Evolutionary conservation across 2,329 filamentous ascomycete genomes (phyloP), one percentile per base, ranked within the genome.

Genomic region (Fusarium stilboides): DNA sequence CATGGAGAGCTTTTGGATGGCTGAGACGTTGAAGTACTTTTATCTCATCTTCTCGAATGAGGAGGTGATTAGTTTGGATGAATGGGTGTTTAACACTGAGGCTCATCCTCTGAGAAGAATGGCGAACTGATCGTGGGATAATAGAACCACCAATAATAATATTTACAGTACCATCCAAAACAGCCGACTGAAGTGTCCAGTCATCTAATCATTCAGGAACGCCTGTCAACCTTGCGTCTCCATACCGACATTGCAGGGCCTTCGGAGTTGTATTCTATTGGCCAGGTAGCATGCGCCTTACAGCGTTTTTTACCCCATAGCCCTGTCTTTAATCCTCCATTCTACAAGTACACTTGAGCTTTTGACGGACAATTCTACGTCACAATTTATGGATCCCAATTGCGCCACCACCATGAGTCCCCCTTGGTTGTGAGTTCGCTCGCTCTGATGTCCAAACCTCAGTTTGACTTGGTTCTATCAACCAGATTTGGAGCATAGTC

Each of bases 1-100:
- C 37, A 92, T 92, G 91, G 90, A 93, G 68, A 75, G 82, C 62
- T 93, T 92, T 74, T 94, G 91, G 89, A 81, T 91, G 71, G 88
- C 88, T 0, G 91, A 93, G 81, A 94, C 91, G 28, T 79, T 93
- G 64, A 93, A 93, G 79, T 93, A 93, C 65, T 92, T 93, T 52
- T 94, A 91, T 68, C 75, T 93, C 42, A 85, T 93, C 26, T 94
- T 93, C 72, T 87, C 86, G n/a, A 86, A 91, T 43, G 86, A 89
- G 3, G 82, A 86, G 14, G 70, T 88, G 19, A 80, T 92, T 22
- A 91, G 85, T 74, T 73, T 94, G 74, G 91, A 94, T 76, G 86
- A 92, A 6, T 93, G 85, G 79, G 89, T 93, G 42, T 80, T 89
- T 50, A 87, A 86, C 60, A 87, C 85, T 0, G 85, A 86, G 72